These are phyloP conservation scores for Trichaptum fuscoviolaceum DNA, from an alignment of 768 basidiomycete species.

Conservation along the genomic window DNA sequence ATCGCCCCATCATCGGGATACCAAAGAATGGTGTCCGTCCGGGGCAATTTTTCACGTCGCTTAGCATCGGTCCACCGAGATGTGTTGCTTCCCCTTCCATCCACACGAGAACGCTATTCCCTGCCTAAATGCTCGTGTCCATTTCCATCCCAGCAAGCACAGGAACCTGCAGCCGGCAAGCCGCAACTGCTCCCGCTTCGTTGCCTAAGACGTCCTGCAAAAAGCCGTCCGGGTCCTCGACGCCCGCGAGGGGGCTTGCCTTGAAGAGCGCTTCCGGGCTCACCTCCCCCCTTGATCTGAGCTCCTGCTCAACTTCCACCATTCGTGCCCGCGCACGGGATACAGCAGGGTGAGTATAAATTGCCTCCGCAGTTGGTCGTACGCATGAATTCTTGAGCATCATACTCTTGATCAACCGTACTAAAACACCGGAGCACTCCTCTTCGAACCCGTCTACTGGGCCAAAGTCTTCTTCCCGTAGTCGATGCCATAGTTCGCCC, in stretches of 20 bases:
- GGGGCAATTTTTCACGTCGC: neutral
- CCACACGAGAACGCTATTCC: neutral
- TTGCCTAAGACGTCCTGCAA: conserved; percentile 52
- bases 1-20: neutral
- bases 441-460: conserved; percentile 63
- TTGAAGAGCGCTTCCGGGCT: conserved; percentile 36
- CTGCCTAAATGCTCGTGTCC: neutral
- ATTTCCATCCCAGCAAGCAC: neutral
- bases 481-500: conserved; percentile 90
- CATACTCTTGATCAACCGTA: conserved; percentile 66
- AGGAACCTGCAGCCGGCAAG: neutral
- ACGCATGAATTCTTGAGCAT: conserved; percentile 65
- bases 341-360: conserved; percentile 62
- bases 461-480: conserved; percentile 87
- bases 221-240: conserved; percentile 48
- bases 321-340: conserved; percentile 56
- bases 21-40: neutral
- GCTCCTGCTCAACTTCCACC: conserved; percentile 41
- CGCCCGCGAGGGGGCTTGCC: conserved; percentile 57
- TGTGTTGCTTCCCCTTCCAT: neutral
- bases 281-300: conserved; percentile 23
- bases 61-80: neutral
- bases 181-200: conserved; percentile 4
- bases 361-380: conserved; percentile 51
- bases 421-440: conserved; percentile 50